Conservation (phyloP, 176 grass and related monocot species). For the Triticum timopheevii region DNA sequence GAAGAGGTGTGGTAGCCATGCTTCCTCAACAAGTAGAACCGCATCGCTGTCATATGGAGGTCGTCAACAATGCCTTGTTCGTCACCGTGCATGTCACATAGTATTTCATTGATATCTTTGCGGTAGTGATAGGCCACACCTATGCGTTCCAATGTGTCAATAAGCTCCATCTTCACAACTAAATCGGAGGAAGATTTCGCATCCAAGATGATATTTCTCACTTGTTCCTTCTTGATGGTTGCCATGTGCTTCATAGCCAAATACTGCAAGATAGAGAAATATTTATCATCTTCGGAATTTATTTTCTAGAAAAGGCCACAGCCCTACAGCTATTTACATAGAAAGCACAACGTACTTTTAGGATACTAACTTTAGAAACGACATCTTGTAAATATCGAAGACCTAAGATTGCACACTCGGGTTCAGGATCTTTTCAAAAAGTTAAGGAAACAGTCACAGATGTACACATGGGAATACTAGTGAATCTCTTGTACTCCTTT, state of each 20-base stretch:
- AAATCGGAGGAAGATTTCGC: not conserved
- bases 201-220: not conserved
- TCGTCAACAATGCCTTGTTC: not conserved
- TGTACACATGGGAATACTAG: not conserved
- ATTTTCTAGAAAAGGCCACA: not conserved
- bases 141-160: constrained; percentile 26
- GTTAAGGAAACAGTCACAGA: not conserved
- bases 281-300: not conserved
- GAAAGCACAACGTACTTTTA: too few species aligned
- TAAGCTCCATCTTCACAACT: constrained; percentile 12
- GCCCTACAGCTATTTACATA: too few species aligned
- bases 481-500: not conserved
- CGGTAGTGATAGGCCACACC: constrained; percentile 43
- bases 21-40: constrained; percentile 43
- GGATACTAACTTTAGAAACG: not conserved
- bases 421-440: not conserved
- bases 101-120: constrained; percentile 19
- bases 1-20: constrained; percentile 17
- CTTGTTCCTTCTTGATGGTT: not conserved
- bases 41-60: not conserved
- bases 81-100: not conserved
- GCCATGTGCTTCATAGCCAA: constrained; percentile 7
- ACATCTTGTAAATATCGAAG: not conserved
- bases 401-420: not conserved
- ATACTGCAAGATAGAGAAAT: not conserved